Evolutionary conservation across 1,139 yeast species (phyloP).

Genomic region (Debaryomyces sp.): DNA sequence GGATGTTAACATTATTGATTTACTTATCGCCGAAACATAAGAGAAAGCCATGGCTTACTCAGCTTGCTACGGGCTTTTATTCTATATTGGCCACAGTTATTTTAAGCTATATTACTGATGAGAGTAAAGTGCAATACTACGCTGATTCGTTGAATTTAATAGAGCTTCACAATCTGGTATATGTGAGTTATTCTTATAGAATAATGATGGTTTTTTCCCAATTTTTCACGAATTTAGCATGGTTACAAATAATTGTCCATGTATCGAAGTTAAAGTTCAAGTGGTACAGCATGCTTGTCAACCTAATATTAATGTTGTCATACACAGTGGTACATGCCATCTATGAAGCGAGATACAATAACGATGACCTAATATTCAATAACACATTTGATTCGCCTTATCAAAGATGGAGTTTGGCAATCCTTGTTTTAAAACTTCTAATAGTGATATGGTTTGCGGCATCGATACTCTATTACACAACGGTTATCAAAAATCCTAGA

Average conservation of each 20-base stretch:
- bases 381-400: constrained; percentile 8
- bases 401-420: constrained; percentile 26
- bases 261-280: constrained; percentile 26
- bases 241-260: constrained; percentile 38
- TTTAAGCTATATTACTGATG: constrained; percentile 37
- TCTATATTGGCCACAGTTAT: constrained; percentile 48
- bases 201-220: constrained; percentile 34
- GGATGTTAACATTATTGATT: constrained; percentile 56
- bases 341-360: not conserved
- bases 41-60: constrained; percentile 49
- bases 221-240: constrained; percentile 40
- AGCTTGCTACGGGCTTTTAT: constrained; percentile 47
- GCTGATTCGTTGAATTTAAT: constrained; percentile 41
- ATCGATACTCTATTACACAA: constrained; percentile 33
- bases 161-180: constrained; percentile 32
- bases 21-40: constrained; percentile 48
- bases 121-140: constrained; percentile 37
- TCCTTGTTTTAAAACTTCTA: constrained; percentile 24
- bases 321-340: constrained; percentile 19
- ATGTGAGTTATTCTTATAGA: constrained; percentile 30
- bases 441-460: constrained; percentile 31
- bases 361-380: not conserved
- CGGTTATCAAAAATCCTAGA: constrained; percentile 31
- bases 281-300: constrained; percentile 20
- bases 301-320: constrained; percentile 21